phyloP scores from a whole-genome alignment of 768 basidiomycete species.

The Podaxis carcinomalis region DNA sequence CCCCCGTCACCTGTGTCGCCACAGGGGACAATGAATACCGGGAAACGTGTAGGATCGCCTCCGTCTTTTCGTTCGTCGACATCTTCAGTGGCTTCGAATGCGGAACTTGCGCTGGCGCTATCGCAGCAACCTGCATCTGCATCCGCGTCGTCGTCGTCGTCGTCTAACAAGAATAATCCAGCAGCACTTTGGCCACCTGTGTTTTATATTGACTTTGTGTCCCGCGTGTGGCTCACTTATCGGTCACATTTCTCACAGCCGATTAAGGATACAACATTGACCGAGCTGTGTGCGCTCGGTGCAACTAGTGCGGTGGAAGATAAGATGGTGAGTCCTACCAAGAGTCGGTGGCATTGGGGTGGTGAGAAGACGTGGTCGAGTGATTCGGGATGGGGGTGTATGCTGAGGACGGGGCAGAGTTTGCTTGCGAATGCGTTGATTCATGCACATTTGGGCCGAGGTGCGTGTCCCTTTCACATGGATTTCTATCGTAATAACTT shows the following conservation, averaged over 20 bases:
- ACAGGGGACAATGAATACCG: conserved; percentile 8
- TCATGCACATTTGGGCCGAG: conserved; percentile 62
- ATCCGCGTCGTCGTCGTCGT: conserved; percentile 1
- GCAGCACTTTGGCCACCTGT: conserved; percentile 67
- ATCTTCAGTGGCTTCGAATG: conserved; percentile 25
- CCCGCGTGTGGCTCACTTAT: conserved; percentile 89
- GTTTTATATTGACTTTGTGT: conserved; percentile 88
- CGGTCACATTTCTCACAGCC: conserved; percentile 75
- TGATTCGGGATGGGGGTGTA: conserved; percentile 36
- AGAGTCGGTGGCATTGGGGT: conserved; percentile 62
- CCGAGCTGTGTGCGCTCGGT: conserved; percentile 24
- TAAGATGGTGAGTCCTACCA: conserved; percentile 24
- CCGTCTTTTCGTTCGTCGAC: conserved; percentile 40
- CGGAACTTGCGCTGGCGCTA: conserved; percentile 16
- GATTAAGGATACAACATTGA: conserved; percentile 58
- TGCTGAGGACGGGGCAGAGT: conserved; percentile 34
- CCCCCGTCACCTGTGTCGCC: conserved; percentile 22
- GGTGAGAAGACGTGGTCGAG: conserved; percentile 67
- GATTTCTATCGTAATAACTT: background rate
- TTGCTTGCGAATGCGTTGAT: conserved; percentile 31
- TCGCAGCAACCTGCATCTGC: conserved; percentile 17
- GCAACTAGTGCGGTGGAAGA: conserved; percentile 24
- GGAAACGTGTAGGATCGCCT: conserved; percentile 14
- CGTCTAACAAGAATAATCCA: conserved; percentile 26
- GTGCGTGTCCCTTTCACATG: conserved; percentile 21